A percentile compares a stretch with the other conserved stretches of the same genome.
phyloP scores from a whole-genome alignment of 2,329 filamentous ascomycete genomes.

The Aspergillus piperis region DNA sequence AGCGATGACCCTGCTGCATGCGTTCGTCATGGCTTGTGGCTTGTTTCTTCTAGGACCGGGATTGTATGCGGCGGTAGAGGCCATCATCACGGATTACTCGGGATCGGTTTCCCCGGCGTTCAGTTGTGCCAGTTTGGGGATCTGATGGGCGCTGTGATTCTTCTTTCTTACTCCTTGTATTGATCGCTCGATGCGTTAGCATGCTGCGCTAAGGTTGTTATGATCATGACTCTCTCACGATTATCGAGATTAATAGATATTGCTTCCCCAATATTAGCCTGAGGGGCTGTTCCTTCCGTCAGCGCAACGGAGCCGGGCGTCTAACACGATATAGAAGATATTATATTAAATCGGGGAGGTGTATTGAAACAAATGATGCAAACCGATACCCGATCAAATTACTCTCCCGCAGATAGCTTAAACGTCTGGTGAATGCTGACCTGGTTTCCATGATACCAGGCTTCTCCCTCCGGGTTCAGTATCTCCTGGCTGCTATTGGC shows the following conservation, averaged over 20 bases:
- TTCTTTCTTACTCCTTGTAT: neutral
- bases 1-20: constrained; percentile 49
- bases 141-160: constrained; percentile 30
- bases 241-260: too few species aligned
- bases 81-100: constrained; percentile 55
- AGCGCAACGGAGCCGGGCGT: too few species aligned
- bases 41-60: constrained; percentile 55
- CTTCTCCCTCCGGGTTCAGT: constrained; percentile 1
- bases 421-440: constrained; percentile 12
- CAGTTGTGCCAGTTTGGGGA: constrained; percentile 51
- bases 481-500: constrained; percentile 8
- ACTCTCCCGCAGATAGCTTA: neutral
- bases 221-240: too few species aligned
- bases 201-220: neutral
- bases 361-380: too few species aligned
- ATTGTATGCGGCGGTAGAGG: constrained; percentile 55
- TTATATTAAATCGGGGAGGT: too few species aligned
- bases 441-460: neutral
- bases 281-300: too few species aligned
- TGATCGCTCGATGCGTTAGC: neutral
- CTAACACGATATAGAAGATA: too few species aligned
- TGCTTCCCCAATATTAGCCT: too few species aligned
- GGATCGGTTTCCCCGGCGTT: constrained; percentile 50
- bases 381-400: too few species aligned
- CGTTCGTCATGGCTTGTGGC: constrained; percentile 49